phyloP scores from a whole-genome alignment of 108 stramenopile species.

The Chaetoceros muelleri region DNA sequence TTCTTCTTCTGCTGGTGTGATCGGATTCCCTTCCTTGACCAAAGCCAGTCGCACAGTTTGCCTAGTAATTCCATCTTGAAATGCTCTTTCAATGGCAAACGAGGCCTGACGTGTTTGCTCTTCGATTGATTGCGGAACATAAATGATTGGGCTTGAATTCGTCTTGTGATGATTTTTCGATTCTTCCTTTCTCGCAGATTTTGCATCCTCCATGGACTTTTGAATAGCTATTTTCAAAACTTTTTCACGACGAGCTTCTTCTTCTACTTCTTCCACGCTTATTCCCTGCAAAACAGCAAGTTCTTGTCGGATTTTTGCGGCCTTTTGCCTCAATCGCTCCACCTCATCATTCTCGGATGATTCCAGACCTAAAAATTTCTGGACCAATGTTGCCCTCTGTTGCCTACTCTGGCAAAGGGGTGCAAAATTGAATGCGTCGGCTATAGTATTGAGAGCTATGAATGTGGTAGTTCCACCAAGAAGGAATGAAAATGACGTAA shows the following conservation, averaged over 20 bases:
- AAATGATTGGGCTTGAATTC: conserved; percentile 24
- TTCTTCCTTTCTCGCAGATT: conserved; percentile 7
- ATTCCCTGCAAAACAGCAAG: conserved; percentile 64
- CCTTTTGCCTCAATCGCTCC: conserved; percentile 39
- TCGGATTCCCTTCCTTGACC: conserved; percentile 32
- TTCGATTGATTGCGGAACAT: conserved; percentile 38
- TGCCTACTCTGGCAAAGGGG: too few relatives aligned
- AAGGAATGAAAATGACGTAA: too few relatives aligned
- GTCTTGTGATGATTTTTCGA: background rate
- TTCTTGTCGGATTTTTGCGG: conserved; percentile 52
- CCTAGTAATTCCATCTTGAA: conserved; percentile 47
- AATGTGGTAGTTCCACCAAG: too few relatives aligned
- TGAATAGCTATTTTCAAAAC: conserved; percentile 13
- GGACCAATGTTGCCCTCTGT: too few relatives aligned
- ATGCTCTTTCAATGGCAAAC: conserved; percentile 61
- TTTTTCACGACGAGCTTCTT: conserved; percentile 39
- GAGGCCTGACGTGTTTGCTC: conserved; percentile 58
- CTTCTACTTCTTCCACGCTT: conserved; percentile 56
- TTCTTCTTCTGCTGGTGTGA: conserved; percentile 32
- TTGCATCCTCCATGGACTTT: conserved; percentile 9
- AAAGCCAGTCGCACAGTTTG: conserved; percentile 73
- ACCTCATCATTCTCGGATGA: conserved; percentile 35
- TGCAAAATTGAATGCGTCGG: too few relatives aligned
- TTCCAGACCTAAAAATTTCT: too few relatives aligned
- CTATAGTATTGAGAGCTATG: too few relatives aligned